Percentiles rank a stretch among this genome's conserved stretches.
These are phyloP conservation scores for Dalbergia cultrata DNA, from an alignment of 306 rosid genomes.

Conservation along the genomic window DNA sequence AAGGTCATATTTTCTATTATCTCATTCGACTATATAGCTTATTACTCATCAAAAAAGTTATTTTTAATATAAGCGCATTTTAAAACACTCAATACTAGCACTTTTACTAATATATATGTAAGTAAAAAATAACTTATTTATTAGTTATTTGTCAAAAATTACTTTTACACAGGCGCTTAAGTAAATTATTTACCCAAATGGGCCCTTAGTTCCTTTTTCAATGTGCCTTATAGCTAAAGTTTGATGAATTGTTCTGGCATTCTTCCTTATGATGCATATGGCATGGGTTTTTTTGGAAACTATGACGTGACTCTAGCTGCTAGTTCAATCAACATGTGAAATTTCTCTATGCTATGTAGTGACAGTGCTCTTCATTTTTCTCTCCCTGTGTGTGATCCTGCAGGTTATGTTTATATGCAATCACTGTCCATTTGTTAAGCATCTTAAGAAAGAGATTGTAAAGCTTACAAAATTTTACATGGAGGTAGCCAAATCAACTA, in stretches of 20 bases:
- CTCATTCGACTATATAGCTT: too few relatives aligned
- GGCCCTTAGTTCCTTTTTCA: neutral
- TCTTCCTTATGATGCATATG: conserved; percentile 27
- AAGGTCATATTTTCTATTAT: too few relatives aligned
- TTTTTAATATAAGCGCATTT: too few relatives aligned
- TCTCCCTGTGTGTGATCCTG: conserved; percentile 31
- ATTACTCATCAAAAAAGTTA: too few relatives aligned
- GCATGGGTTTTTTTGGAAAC: conserved; percentile 11
- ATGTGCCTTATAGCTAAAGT: conserved; percentile 15
- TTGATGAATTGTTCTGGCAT: conserved; percentile 23
- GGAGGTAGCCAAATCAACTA: conserved; percentile 63
- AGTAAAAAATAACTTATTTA: too few relatives aligned
- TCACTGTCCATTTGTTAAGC: conserved; percentile 94
- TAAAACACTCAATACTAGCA: too few relatives aligned
- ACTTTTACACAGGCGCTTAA: too few relatives aligned
- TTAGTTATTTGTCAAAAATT: too few relatives aligned
- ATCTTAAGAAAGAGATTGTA: conserved; percentile 78
- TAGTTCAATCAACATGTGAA: conserved; percentile 11
- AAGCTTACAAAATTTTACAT: conserved; percentile 79
- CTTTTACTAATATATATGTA: too few relatives aligned
- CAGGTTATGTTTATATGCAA: conserved; percentile 99
- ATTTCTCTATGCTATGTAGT: conserved; percentile 1
- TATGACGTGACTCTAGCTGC: conserved; percentile 7
- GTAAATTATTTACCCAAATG: too few relatives aligned
- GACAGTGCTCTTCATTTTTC: conserved; percentile 3